Conservation (phyloP, 2,329 filamentous ascomycete genomes). For the Remersonia thermophila region DNA sequence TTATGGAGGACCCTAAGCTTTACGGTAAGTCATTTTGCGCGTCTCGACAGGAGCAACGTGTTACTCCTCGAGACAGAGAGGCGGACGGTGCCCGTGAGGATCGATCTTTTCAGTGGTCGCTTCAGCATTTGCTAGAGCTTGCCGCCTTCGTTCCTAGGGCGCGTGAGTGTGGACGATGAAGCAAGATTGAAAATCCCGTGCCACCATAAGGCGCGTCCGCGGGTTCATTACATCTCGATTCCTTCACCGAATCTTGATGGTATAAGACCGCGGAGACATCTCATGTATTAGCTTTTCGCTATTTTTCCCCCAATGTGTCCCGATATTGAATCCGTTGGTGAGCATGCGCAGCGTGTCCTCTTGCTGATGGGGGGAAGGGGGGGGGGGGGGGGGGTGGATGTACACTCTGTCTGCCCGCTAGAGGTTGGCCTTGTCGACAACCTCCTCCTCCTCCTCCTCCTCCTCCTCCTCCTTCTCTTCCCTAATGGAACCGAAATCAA, state of each 20-base stretch:
- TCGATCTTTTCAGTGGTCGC: too few species aligned
- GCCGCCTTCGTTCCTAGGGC: slow-evolving; percentile 43
- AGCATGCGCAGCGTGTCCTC: too few species aligned
- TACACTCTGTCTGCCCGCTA: neutral
- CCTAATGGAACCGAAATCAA: slow-evolving; percentile 8
- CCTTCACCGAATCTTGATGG: slow-evolving; percentile 11
- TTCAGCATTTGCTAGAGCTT: slow-evolving; percentile 58
- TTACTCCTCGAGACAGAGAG: too few species aligned
- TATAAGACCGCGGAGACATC: slow-evolving; percentile 20
- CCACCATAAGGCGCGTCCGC: slow-evolving; percentile 17
- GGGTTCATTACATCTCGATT: slow-evolving; percentile 13
- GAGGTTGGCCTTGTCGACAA: slow-evolving; percentile 7
- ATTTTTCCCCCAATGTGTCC: neutral
- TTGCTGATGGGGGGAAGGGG: too few species aligned
- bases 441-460: too few species aligned
- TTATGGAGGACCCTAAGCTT: too few species aligned
- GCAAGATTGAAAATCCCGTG: slow-evolving; percentile 38
- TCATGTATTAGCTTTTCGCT: neutral
- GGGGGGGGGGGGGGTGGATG: too few species aligned
- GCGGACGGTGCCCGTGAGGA: too few species aligned
- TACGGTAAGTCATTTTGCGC: too few species aligned
- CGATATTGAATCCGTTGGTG: too few species aligned
- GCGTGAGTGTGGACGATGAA: slow-evolving; percentile 60
- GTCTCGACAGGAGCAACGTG: too few species aligned
- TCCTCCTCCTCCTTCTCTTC: too few species aligned